Percentiles rank a stretch among this genome's conserved stretches.
These are phyloP conservation scores for Dothidotthia symphoricarpi DNA, from an alignment of 2,329 filamentous ascomycete genomes.

Conservation along the genomic window DNA sequence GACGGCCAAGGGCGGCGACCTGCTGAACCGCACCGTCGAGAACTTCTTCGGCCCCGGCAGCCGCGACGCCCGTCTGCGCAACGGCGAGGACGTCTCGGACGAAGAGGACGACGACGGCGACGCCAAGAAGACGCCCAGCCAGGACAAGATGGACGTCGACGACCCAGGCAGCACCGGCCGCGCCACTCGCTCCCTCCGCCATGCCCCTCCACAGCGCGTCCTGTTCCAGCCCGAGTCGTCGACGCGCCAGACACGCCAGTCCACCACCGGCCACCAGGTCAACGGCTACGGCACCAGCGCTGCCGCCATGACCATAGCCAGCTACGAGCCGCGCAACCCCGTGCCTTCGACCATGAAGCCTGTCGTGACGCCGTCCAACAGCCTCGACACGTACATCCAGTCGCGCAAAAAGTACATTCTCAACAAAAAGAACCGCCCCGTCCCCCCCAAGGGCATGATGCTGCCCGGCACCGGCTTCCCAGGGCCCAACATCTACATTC, in stretches of 20 bases:
- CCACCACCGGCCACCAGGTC: conserved; percentile 39
- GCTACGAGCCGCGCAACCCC: conserved; percentile 66
- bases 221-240: conserved; percentile 81
- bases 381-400: conserved; percentile 65
- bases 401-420: conserved; percentile 54
- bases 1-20: conserved; percentile 74
- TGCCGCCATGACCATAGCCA: conserved; percentile 59
- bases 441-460: conserved; percentile 54
- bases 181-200: conserved; percentile 57
- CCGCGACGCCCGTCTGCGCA: conserved; percentile 48
- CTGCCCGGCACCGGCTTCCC: conserved; percentile 65
- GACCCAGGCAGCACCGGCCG: conserved; percentile 48
- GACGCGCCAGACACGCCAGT: conserved; percentile 62
- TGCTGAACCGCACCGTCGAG: conserved; percentile 76
- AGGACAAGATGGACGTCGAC: conserved; percentile 52
- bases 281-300: conserved; percentile 41
- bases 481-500: conserved; percentile 86
- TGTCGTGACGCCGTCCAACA: conserved; percentile 72
- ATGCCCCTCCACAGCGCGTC: conserved; percentile 80
- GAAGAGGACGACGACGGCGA: conserved; percentile 46
- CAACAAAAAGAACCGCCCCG: conserved; percentile 42
- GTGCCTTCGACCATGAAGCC: conserved; percentile 67
- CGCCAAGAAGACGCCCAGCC: conserved; percentile 48
- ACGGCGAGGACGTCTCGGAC: conserved; percentile 57
- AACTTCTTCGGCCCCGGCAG: conserved; percentile 61